A percentile compares a stretch with the other conserved stretches of the same genome.
Evolutionary conservation across 345 rosid species (phyloP).

Genomic region (Anastatica hierochuntica): DNA sequence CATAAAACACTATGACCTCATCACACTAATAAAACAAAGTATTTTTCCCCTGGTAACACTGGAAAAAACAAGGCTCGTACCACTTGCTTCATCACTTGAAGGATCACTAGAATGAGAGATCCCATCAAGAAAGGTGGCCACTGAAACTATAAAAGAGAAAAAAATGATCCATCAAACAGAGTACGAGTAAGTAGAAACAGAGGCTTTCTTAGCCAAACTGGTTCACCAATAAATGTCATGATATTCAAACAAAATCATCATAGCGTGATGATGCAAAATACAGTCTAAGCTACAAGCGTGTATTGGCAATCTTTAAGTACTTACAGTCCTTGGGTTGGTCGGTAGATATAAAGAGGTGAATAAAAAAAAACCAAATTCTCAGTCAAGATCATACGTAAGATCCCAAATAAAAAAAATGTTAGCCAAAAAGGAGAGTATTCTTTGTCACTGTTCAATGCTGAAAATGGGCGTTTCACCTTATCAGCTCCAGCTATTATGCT

Average conservation of each 20-base stretch:
- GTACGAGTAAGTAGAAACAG: constrained; percentile 13
- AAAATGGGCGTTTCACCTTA: constrained; percentile 38
- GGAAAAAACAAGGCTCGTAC: constrained; percentile 35
- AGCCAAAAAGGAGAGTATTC: neutral
- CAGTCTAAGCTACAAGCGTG: neutral
- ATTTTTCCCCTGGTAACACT: constrained; percentile 1
- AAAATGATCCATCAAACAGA: constrained; percentile 24
- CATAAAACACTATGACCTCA: constrained; percentile 22
- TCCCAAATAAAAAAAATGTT: neutral
- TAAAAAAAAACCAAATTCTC: neutral
- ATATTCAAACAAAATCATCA: neutral
- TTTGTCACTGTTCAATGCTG: neutral
- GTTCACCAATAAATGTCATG: neutral
- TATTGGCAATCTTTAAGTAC: neutral
- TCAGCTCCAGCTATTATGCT: constrained; percentile 88
- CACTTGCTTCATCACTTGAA: constrained; percentile 86
- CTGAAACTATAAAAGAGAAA: constrained; percentile 72
- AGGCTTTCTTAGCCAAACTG: neutral
- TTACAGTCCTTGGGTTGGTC: neutral
- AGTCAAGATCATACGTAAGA: neutral
- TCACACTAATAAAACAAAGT: neutral
- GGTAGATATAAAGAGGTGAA: neutral
- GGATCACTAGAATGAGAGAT: constrained; percentile 63
- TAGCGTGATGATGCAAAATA: neutral
- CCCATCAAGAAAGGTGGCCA: constrained; percentile 99